A percentile compares a stretch with the other conserved stretches of the same genome.
Evolutionary conservation across 495 filamentous ascomycete species (phyloP).

Genomic region (Mycothermus thermophilus): DNA sequence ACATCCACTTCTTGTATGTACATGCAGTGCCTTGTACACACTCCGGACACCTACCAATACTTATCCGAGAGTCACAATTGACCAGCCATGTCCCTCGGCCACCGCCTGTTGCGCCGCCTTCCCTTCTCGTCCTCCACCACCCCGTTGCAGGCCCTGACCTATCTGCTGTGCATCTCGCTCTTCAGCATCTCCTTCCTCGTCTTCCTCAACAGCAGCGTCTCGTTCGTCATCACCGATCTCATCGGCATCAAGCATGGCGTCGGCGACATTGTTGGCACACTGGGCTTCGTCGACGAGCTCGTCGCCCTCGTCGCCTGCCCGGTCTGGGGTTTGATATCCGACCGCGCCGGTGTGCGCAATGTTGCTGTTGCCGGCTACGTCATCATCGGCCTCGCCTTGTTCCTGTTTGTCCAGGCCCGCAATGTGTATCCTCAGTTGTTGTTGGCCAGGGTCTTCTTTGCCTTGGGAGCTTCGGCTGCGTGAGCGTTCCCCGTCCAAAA

Average conservation of each 20-base stretch:
- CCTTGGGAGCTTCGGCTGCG: constrained; percentile 76
- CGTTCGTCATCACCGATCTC: constrained; percentile 87
- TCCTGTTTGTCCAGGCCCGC: constrained; percentile 68
- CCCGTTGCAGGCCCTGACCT: constrained; percentile 61
- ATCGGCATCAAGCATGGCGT: constrained; percentile 63
- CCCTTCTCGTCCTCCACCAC: constrained; percentile 48
- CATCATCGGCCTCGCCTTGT: constrained; percentile 61
- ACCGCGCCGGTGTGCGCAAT: constrained; percentile 73
- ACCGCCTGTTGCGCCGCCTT: constrained; percentile 29
- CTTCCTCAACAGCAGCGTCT: constrained; percentile 86
- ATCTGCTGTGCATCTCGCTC: constrained; percentile 77
- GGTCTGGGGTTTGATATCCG: constrained; percentile 80
- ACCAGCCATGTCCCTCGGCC: constrained; percentile 12
- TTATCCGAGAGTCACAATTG: not conserved
- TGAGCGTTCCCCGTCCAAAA: constrained; percentile 22
- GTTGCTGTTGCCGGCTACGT: constrained; percentile 66
- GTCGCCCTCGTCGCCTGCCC: constrained; percentile 85
- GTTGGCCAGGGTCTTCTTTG: constrained; percentile 75
- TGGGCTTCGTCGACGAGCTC: constrained; percentile 92
- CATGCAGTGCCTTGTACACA: too few species aligned
- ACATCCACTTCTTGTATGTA: too few species aligned
- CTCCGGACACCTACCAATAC: not conserved
- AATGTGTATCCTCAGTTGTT: constrained; percentile 87
- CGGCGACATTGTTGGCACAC: constrained; percentile 80
- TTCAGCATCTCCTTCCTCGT: constrained; percentile 96